Evolutionary conservation across 2,329 filamentous ascomycete species (phyloP), one percentile per base, ranked within the genome.

Genomic region (Arthrobotrys megalospora): DNA sequence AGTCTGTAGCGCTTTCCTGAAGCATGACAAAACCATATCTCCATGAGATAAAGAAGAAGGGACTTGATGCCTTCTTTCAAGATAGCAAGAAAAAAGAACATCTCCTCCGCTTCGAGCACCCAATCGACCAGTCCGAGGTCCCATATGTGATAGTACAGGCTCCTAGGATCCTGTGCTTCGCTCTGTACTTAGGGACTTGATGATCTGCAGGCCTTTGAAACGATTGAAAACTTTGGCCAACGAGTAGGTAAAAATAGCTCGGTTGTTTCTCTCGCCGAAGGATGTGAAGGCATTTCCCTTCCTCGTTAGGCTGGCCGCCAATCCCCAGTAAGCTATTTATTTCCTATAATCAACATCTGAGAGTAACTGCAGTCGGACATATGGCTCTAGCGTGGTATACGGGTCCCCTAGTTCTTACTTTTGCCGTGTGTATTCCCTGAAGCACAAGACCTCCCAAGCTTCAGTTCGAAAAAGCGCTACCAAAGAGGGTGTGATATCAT

Each of bases 21-120:
- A 60, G 34, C 21, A 34, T 63, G 58, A 32, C 36, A 63, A 43
- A n/a, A 60, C 55, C 34, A 62, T 16, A 63, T 63, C 10, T 45
- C 19, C 58, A 63, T 45, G 38, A 63, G 3, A 36, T 63, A 28
- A 21, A 47, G 8, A 32, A 21, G 43, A 32, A 64, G 38, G 7
- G 60, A 21, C 0, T 64, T 12, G 41, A 48, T 48, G 12, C 34
- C 24, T 16, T 64, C 43, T 34, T 64, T 48, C 6, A 11, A 34
- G 14, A 48, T 48, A 21, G 60, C 38, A 36, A 64, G 60, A 48
- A 64, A 64, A 6, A 48, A 21, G 34, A 64, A 47, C 1, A 34
- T 63, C n/a, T 47, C 58, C 43, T 63, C 58, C 11, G 32, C 14
- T 45, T 63, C 38, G 2, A 34, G 28, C 38, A 28, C 60, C 43